Conservation (phyloP, 2,329 filamentous ascomycete species). For the Fusarium coffeatum region DNA sequence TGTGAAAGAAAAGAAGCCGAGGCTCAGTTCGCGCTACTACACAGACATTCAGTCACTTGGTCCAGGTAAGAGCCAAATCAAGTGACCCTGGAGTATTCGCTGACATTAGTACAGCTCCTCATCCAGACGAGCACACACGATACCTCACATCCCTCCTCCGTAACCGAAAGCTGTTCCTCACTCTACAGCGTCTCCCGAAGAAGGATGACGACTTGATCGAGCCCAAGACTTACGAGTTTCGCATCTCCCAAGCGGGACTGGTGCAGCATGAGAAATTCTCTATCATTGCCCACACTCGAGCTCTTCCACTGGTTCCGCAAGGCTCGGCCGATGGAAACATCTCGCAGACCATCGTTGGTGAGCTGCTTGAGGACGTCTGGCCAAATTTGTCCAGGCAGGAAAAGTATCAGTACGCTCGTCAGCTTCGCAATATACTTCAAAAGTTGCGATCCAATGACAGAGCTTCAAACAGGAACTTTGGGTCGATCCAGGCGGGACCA, state of each 20-base stretch:
- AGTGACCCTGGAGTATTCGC: not conserved
- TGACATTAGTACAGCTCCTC: slow-evolving; percentile 27
- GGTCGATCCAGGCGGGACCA: slow-evolving; percentile 40
- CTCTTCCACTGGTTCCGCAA: slow-evolving; percentile 25
- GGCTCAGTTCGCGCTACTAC: slow-evolving; percentile 1
- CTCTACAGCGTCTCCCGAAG: slow-evolving; percentile 11
- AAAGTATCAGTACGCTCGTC: slow-evolving; percentile 43
- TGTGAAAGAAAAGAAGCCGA: slow-evolving; percentile 9
- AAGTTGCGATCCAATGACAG: slow-evolving; percentile 33
- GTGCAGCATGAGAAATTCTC: slow-evolving; percentile 34
- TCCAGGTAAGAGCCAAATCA: slow-evolving; percentile 16
- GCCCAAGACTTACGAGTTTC: slow-evolving; percentile 22
- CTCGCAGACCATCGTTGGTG: slow-evolving; percentile 33
- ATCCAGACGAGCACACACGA: slow-evolving; percentile 23
- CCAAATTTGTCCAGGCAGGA: slow-evolving; percentile 26
- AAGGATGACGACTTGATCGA: not conserved
- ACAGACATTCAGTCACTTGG: slow-evolving; percentile 31
- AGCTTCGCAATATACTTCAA: slow-evolving; percentile 46
- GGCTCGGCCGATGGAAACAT: slow-evolving; percentile 18
- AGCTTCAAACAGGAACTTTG: not conserved
- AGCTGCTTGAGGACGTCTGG: slow-evolving; percentile 49
- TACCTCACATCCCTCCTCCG: slow-evolving; percentile 35
- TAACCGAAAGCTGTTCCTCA: slow-evolving; percentile 27
- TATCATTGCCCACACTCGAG: slow-evolving; percentile 14
- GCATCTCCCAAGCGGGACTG: slow-evolving; percentile 39